Percentiles rank a stretch among this genome's conserved stretches.
These are phyloP conservation scores for Adiantum capillusveneris DNA, from an alignment of 75 land plant genomes.

Conservation along the genomic window DNA sequence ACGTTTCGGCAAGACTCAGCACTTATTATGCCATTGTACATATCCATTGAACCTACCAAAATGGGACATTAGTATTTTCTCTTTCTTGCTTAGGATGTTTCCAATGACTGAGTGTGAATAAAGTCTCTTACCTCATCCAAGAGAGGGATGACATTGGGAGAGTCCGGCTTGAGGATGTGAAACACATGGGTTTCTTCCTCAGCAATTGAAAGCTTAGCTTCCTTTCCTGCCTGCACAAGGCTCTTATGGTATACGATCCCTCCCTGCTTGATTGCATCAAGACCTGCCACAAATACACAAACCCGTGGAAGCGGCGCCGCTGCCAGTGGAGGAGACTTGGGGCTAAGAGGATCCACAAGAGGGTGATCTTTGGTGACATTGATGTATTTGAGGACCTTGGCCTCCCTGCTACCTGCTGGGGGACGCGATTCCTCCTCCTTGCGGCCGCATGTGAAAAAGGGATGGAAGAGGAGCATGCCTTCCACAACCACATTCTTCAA, in stretches of 20 bases:
- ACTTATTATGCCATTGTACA: too few relatives aligned
- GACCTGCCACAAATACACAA: constrained; percentile 40
- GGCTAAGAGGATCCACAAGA: neutral
- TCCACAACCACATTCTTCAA: neutral
- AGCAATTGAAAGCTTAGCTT: constrained; percentile 4
- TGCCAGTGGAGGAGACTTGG: neutral
- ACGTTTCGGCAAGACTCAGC: too few relatives aligned
- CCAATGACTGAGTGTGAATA: too few relatives aligned
- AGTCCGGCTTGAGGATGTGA: constrained; percentile 7
- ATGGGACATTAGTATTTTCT: too few relatives aligned
- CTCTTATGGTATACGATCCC: constrained; percentile 35
- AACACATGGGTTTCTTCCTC: constrained; percentile 9
- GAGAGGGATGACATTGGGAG: too few relatives aligned
- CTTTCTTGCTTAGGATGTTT: too few relatives aligned
- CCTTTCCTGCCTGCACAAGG: constrained; percentile 14
- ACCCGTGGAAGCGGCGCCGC: constrained; percentile 26
- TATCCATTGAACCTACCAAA: too few relatives aligned
- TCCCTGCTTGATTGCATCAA: constrained; percentile 53
- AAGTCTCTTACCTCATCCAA: too few relatives aligned
- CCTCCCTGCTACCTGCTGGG: neutral
- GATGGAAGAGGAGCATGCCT: constrained; percentile 20
- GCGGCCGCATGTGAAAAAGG: constrained; percentile 32
- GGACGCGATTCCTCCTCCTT: neutral
- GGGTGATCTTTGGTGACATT: neutral
- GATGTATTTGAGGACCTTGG: neutral